These are phyloP conservation scores for Chalciporus pseudorubinellus DNA, from an alignment of 768 basidiomycete species.

Conservation along the genomic window DNA sequence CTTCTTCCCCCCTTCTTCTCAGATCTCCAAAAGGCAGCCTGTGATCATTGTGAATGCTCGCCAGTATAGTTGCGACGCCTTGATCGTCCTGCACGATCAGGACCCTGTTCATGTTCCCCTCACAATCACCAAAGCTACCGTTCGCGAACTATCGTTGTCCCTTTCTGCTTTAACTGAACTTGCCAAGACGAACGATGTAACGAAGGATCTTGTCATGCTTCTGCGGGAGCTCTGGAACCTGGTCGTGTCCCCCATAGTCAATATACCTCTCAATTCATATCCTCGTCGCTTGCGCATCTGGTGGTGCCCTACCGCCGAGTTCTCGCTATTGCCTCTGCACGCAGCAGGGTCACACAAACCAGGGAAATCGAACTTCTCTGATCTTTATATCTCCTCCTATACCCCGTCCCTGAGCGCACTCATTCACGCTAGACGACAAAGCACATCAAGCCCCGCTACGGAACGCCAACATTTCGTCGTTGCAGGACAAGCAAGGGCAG, in stretches of 20 bases:
- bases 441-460: neutral
- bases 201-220: neutral
- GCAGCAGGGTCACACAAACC: slow-evolving; percentile 11
- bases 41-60: slow-evolving; percentile 33
- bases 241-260: slow-evolving; percentile 13
- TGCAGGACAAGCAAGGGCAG: neutral
- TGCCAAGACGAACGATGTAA: neutral
- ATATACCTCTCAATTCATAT: neutral
- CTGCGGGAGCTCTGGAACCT: slow-evolving; percentile 16
- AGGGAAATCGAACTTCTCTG: slow-evolving; percentile 9
- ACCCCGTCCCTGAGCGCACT: slow-evolving; percentile 18
- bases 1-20: slow-evolving; percentile 19
- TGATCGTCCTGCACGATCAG: slow-evolving; percentile 20
- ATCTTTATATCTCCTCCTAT: slow-evolving; percentile 17
- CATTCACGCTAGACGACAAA: slow-evolving; percentile 4
- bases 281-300: slow-evolving; percentile 4
- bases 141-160: neutral
- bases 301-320: slow-evolving; percentile 3
- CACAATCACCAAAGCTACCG: neutral
- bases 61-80: slow-evolving; percentile 30
- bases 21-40: slow-evolving; percentile 18
- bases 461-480: neutral
- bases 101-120: slow-evolving; percentile 7
- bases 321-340: slow-evolving; percentile 16
- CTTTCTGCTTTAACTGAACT: neutral